phyloP scores from a whole-genome alignment of 352 stramenopile genomes.

The Globisporangium solare region DNA sequence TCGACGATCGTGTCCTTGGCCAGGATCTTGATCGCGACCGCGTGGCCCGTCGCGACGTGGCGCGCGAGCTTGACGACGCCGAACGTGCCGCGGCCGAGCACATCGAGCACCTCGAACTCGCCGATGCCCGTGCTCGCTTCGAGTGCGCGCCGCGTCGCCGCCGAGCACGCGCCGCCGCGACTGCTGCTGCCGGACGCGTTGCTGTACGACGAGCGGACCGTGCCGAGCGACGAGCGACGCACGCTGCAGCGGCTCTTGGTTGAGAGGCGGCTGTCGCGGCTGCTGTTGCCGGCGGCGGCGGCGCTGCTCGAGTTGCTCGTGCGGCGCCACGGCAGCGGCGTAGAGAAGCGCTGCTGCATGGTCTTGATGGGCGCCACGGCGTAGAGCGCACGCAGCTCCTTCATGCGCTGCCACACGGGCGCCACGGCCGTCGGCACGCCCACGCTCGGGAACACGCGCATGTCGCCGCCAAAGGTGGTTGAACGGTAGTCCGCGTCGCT shows the following conservation, averaged over 20 bases:
- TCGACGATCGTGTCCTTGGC: slow-evolving; percentile 35
- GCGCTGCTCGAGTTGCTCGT: slow-evolving; percentile 10
- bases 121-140: slow-evolving; percentile 20
- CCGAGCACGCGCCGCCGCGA: not conserved
- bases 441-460: slow-evolving; percentile 10
- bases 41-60: slow-evolving; percentile 43
- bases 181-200: not conserved
- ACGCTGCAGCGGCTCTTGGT: slow-evolving; percentile 16
- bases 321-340: slow-evolving; percentile 23
- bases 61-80: slow-evolving; percentile 63
- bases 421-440: slow-evolving; percentile 23
- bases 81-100: slow-evolving; percentile 68
- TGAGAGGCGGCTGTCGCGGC: slow-evolving; percentile 6
- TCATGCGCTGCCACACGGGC: slow-evolving; percentile 38
- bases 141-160: slow-evolving; percentile 15
- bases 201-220: slow-evolving; percentile 10
- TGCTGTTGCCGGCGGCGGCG: slow-evolving; percentile 19
- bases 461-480: not conserved
- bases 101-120: slow-evolving; percentile 58
- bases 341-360: slow-evolving; percentile 27
- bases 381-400: slow-evolving; percentile 27
- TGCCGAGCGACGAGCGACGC: slow-evolving; percentile 15
- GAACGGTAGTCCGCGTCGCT: not conserved
- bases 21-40: slow-evolving; percentile 63
- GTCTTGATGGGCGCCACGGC: slow-evolving; percentile 17